These are phyloP conservation scores for Rhodotorula graminis DNA, from an alignment of 768 basidiomycete genomes.

Conservation along the genomic window DNA sequence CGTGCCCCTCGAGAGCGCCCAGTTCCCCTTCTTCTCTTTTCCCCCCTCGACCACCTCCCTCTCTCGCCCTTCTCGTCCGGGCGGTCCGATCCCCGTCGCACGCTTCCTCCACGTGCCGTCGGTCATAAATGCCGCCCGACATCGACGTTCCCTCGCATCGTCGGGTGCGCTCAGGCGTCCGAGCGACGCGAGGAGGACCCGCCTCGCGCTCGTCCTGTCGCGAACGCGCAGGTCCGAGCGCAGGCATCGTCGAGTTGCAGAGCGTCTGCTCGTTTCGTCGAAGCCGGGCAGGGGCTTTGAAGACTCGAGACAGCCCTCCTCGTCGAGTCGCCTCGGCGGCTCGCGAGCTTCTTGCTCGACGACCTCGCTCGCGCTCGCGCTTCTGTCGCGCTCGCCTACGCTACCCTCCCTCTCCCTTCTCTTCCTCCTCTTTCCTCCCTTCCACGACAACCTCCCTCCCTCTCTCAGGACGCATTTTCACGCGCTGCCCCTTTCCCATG, in stretches of 20 bases:
- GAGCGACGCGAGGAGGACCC: too few species aligned
- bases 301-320: background rate
- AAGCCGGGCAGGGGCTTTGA: background rate
- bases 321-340: too few species aligned
- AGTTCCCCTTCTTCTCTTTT: background rate
- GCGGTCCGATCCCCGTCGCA: background rate
- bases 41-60: background rate
- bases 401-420: too few species aligned
- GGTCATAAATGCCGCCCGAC: background rate
- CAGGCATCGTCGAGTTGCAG: background rate
- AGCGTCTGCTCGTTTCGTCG: background rate
- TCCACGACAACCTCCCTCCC: too few species aligned
- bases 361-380: too few species aligned
- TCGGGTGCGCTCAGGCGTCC: background rate
- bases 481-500: background rate
- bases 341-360: too few species aligned
- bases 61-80: background rate
- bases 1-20: too few species aligned
- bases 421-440: too few species aligned
- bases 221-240: too few species aligned
- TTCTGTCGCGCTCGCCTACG: too few species aligned
- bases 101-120: background rate
- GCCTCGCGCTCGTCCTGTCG: too few species aligned
- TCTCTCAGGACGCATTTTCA: background rate
- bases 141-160: background rate